phyloP scores from a whole-genome alignment of 306 rosid species.

The Oemleria cerasiformis region DNA sequence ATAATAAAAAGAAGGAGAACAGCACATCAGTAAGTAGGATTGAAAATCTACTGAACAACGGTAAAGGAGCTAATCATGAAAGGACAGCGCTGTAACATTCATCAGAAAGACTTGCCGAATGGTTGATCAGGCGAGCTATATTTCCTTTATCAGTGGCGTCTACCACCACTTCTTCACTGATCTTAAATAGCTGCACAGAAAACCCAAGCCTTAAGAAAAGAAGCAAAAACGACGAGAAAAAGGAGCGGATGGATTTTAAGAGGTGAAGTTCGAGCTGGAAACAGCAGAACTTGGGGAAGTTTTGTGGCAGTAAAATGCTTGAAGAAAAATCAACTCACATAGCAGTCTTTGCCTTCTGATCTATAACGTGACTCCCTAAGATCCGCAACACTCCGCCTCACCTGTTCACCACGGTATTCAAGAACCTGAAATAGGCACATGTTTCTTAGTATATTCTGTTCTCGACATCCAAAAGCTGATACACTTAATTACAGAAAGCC shows the following conservation, averaged over 20 bases:
- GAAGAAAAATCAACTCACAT: conserved; percentile 49
- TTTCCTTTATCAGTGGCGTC: conserved; percentile 99
- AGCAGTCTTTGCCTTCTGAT: conserved; percentile 87
- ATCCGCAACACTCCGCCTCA: conserved; percentile 87
- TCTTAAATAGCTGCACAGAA: conserved; percentile 81
- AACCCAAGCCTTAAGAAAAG: conserved; percentile 14
- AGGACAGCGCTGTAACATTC: background rate
- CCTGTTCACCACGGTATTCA: conserved; percentile 99
- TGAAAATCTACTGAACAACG: background rate
- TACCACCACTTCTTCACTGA: conserved; percentile 98
- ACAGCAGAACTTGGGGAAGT: background rate
- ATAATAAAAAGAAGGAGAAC: conserved; percentile 10
- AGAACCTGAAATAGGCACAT: conserved; percentile 64
- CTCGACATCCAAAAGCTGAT: background rate
- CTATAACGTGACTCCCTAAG: conserved; percentile 88
- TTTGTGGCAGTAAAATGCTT: background rate
- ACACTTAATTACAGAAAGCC: background rate
- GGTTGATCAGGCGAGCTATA: conserved; percentile 95
- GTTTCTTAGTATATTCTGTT: conserved; percentile 16
- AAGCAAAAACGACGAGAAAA: conserved; percentile 1
- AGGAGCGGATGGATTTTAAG: background rate
- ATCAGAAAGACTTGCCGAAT: conserved; percentile 62
- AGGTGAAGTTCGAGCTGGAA: background rate
- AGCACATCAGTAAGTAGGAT: conserved; percentile 9
- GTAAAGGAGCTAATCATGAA: background rate